A percentile compares a stretch with the other conserved stretches of the same genome.
phyloP scores from a whole-genome alignment of 1,139 yeast species.

The Candida smagusa region DNA sequence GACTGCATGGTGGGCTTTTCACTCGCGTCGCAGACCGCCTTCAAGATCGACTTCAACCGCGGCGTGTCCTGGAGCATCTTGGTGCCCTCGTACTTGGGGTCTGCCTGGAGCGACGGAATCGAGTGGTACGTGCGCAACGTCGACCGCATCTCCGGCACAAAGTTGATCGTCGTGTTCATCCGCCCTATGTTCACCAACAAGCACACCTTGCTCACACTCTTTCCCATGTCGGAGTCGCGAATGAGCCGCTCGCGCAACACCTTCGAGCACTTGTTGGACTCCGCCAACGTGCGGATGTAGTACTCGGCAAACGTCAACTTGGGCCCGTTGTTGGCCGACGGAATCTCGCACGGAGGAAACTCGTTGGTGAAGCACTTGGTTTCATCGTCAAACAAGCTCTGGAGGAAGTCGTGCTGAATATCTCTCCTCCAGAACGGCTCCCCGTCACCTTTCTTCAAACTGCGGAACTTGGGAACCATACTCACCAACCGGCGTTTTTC shows the following conservation, averaged over 20 bases:
- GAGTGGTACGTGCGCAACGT: constrained; percentile 90
- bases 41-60: constrained; percentile 80
- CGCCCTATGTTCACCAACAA: constrained; percentile 88
- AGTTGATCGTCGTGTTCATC: constrained; percentile 92
- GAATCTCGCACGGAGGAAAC: constrained; percentile 34
- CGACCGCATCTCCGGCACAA: constrained; percentile 95
- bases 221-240: constrained; percentile 59
- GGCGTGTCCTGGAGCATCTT: constrained; percentile 95
- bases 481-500: constrained; percentile 12
- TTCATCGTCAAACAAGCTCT: constrained; percentile 60
- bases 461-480: constrained; percentile 35
- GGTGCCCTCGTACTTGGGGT: constrained; percentile 47
- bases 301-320: constrained; percentile 79
- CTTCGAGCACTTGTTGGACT: constrained; percentile 80
- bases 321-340: constrained; percentile 38
- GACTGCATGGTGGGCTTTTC: constrained; percentile 49
- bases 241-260: constrained; percentile 75
- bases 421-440: constrained; percentile 89
- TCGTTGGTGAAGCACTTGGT: constrained; percentile 67
- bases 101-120: constrained; percentile 82
- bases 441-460: constrained; percentile 85
- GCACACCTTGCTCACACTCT: constrained; percentile 79
- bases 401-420: constrained; percentile 79
- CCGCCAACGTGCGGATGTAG: constrained; percentile 77
- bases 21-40: constrained; percentile 64